phyloP scores from a whole-genome alignment of 768 basidiomycete genomes.

The Termitomyces sp. region DNA sequence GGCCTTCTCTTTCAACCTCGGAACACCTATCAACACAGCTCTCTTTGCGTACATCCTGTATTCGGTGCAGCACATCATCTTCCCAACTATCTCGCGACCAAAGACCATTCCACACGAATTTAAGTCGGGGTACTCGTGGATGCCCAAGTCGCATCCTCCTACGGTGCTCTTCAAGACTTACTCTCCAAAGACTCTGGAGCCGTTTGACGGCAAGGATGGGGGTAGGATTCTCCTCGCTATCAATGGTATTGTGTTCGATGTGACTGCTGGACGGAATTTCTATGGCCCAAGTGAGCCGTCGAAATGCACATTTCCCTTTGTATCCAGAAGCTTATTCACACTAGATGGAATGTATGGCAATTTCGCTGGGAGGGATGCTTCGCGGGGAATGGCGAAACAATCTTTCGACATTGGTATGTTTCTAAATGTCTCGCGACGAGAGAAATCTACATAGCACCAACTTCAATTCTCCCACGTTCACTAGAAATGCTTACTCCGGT shows the following conservation, averaged over 20 bases:
- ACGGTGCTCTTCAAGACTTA: conserved; percentile 73
- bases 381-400: conserved; percentile 96
- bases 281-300: conserved; percentile 82
- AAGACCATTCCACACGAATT: conserved; percentile 58
- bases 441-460: background rate
- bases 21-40: conserved; percentile 76
- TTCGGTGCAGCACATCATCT: conserved; percentile 65
- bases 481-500: conserved; percentile 87
- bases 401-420: conserved; percentile 84
- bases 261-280: conserved; percentile 82
- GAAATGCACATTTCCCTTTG: background rate
- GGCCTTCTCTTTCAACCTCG: conserved; percentile 41
- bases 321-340: background rate
- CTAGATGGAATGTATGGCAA: conserved; percentile 96
- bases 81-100: conserved; percentile 54
- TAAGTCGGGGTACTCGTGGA: conserved; percentile 86
- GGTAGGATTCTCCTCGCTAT: conserved; percentile 82
- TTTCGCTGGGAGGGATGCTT: conserved; percentile 95
- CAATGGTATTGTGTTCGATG: conserved; percentile 86
- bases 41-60: conserved; percentile 76
- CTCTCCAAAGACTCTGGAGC: conserved; percentile 69
- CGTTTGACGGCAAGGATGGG: conserved; percentile 58
- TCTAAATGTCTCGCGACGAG: background rate
- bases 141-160: conserved; percentile 78
- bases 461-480: background rate